Percentiles rank a stretch among this genome's conserved stretches.
Conservation (phyloP, 2,329 filamentous ascomycete genomes). For the Aspergillus pseudoviridinutans region DNA sequence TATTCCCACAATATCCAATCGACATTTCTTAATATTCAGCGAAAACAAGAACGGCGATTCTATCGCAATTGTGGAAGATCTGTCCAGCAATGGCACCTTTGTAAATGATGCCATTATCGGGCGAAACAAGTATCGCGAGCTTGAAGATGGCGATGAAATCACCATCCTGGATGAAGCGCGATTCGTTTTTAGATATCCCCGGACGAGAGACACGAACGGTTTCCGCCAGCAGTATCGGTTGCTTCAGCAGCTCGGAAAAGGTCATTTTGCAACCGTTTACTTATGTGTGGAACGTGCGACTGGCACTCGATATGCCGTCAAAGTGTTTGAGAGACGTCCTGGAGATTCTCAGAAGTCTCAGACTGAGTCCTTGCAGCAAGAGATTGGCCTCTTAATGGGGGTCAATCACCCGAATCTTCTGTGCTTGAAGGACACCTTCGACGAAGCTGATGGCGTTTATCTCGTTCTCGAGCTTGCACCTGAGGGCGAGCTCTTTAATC, state of each 20-base stretch:
- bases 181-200: slow-evolving; percentile 89
- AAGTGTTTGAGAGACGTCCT: slow-evolving; percentile 83
- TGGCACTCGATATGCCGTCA: slow-evolving; percentile 83
- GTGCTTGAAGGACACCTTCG: slow-evolving; percentile 91
- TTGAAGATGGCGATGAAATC: slow-evolving; percentile 87
- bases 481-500: slow-evolving; percentile 94
- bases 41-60: slow-evolving; percentile 56
- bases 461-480: slow-evolving; percentile 84
- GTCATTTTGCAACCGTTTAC: slow-evolving; percentile 92
- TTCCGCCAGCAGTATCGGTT: slow-evolving; percentile 86
- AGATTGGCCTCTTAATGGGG: slow-evolving; percentile 95
- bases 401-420: slow-evolving; percentile 91
- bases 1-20: slow-evolving; percentile 79
- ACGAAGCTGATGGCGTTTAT: slow-evolving; percentile 86
- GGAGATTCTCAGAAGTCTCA: slow-evolving; percentile 81
- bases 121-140: slow-evolving; percentile 83
- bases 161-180: slow-evolving; percentile 78
- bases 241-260: slow-evolving; percentile 82
- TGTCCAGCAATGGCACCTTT: slow-evolving; percentile 95
- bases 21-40: slow-evolving; percentile 53
- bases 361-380: slow-evolving; percentile 83
- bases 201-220: slow-evolving; percentile 65
- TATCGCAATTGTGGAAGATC: slow-evolving; percentile 78
- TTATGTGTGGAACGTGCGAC: slow-evolving; percentile 81
- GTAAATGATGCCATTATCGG: slow-evolving; percentile 90